Conservation (phyloP, 139 green algal genomes). For the Chlamydomonas asymmetrica region DNA sequence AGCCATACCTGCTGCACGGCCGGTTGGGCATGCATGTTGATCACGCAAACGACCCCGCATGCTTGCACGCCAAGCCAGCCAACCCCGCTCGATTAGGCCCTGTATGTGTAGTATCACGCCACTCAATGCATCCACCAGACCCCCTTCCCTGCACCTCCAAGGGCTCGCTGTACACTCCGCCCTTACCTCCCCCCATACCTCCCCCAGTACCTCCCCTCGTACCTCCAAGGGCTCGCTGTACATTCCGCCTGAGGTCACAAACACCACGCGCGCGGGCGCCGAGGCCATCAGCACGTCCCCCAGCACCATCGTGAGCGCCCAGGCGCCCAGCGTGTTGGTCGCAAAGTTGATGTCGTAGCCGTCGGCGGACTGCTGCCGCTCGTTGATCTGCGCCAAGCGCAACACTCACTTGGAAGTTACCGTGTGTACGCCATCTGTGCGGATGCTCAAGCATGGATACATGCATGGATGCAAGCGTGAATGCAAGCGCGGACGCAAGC, state of each 20-base stretch:
- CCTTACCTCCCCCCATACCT: too few relatives aligned
- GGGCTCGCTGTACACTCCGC: conserved; percentile 54
- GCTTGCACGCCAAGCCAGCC: too few relatives aligned
- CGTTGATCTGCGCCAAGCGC: conserved; percentile 39
- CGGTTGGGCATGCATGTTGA: too few relatives aligned
- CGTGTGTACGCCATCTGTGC: too few relatives aligned
- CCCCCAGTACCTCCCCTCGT: not conserved
- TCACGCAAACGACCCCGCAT: too few relatives aligned
- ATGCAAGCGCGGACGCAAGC: too few relatives aligned
- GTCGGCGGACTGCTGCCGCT: conserved; percentile 47
- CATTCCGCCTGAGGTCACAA: conserved; percentile 64
- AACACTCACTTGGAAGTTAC: too few relatives aligned
- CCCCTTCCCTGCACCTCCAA: conserved; percentile 2
- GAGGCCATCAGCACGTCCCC: conserved; percentile 39
- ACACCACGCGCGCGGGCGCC: conserved; percentile 50
- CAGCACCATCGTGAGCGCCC: conserved; percentile 59
- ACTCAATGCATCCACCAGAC: too few relatives aligned
- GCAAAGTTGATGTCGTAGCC: conserved; percentile 68
- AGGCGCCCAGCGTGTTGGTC: conserved; percentile 64
- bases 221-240: conserved; percentile 34
- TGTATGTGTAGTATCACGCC: too few relatives aligned
- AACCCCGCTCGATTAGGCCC: too few relatives aligned
- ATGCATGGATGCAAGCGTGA: not conserved
- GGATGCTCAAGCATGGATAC: not conserved
- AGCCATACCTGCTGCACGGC: too few relatives aligned